phyloP scores from a whole-genome alignment of 1,284 basidiomycete species.

The Pseudozyma tsukubaensis region DNA sequence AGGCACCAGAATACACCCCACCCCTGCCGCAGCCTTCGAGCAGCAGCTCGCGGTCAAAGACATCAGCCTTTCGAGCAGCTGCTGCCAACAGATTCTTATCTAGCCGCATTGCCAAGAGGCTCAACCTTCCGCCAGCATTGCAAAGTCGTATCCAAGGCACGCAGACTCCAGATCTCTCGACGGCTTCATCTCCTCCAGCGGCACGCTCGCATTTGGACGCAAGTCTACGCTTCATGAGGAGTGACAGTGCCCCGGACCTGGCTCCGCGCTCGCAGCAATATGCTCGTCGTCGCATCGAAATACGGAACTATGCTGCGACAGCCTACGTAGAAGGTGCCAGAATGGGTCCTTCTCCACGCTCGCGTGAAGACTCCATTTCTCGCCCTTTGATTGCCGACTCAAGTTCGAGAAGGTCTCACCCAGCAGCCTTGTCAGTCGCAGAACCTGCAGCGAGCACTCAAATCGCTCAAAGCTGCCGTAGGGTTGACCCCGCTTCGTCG shows the following conservation, averaged over 20 bases:
- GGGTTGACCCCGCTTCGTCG: constrained; percentile 9
- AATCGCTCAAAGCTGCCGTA: too few relatives aligned
- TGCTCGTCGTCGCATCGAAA: constrained; percentile 25
- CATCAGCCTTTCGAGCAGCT: constrained; percentile 30
- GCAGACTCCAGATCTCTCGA: constrained; percentile 20
- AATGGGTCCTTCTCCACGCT: constrained; percentile 44
- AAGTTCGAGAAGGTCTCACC: background rate
- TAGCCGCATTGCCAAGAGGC: constrained; percentile 44
- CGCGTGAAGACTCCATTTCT: constrained; percentile 6
- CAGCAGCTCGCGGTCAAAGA: constrained; percentile 29
- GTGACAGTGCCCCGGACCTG: constrained; percentile 44
- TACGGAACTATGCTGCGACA: constrained; percentile 36
- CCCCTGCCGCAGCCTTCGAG: constrained; percentile 19
- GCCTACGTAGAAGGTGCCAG: constrained; percentile 34
- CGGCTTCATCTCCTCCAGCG: background rate
- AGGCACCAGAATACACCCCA: constrained; percentile 43
- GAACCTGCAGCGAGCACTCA: constrained; percentile 19
- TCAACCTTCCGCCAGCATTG: constrained; percentile 31
- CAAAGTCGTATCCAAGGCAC: constrained; percentile 39
- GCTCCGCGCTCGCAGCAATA: constrained; percentile 1
- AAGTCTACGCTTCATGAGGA: constrained; percentile 5
- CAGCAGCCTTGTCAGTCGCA: background rate
- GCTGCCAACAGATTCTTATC: constrained; percentile 44
- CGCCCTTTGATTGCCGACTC: constrained; percentile 25
- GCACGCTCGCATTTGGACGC: constrained; percentile 15